Evolutionary conservation across 345 rosid genomes (phyloP), one percentile per base, ranked within the genome.

Genomic region (Salix arbutifolia): DNA sequence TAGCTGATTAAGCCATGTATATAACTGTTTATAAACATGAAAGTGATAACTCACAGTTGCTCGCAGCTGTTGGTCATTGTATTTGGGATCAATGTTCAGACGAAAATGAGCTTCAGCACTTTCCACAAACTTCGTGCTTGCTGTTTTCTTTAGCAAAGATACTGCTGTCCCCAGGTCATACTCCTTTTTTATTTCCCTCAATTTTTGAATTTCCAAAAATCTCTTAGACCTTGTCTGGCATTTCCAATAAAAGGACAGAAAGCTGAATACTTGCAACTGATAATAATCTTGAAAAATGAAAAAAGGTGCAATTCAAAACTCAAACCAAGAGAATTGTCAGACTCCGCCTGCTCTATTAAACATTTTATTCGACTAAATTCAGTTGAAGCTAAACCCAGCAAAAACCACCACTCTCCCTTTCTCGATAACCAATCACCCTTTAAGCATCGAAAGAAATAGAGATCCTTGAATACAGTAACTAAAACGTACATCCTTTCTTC

Each of bases 51-150:
- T 80, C 69, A 96, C 98, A 6, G 98, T 92, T 46, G 99, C 99
- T 71, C 99, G 87, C 25, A 92, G 93, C 87, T 96, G 98, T 83
- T 96, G 99, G 82, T 96, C 99, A 62, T 93, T 93, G 74, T 93
- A 93, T 83, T 96, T 96, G 9, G 99, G 98, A 80, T 93, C 98
- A 62, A 93, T 93, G 85, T 96, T 92, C 61, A 96, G 94, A 67
- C 97, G 95, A 84, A 96, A 96, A 90, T 96, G 99, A 67, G 95
- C 97, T 91, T 96, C 99, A 35, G 82, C 88, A 33, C 97, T 87
- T 88, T 92, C 98, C 8, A 89, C 94, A 79, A 96, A 96, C 88
- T 87, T 92, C 35, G 89, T 80, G 71, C 78, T 88, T 26, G 95
- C 78, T 83, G 81, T 90, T 79, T 91, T 84, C 85, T 96, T 96